These are phyloP conservation scores for Erodium moschatum DNA, from an alignment of 441 rosid genomes.

Conservation along the genomic window DNA sequence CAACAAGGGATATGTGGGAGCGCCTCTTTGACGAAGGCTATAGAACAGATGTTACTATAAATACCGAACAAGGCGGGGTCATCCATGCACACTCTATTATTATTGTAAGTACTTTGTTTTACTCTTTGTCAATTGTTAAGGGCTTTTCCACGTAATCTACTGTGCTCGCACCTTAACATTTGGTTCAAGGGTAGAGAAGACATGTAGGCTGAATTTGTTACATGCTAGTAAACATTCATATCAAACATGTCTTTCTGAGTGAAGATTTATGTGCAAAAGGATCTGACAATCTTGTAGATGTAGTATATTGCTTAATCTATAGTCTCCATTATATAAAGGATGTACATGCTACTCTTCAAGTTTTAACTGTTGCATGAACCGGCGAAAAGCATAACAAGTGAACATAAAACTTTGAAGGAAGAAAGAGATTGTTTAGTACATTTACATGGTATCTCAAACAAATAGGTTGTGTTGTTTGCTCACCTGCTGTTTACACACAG, in stretches of 20 bases:
- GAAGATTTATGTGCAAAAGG: background rate
- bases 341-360: background rate
- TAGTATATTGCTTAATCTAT: too few species aligned
- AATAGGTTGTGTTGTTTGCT: slow-evolving; percentile 5
- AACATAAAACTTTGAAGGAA: background rate
- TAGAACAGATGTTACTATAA: slow-evolving; percentile 54
- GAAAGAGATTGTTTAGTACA: background rate
- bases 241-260: background rate
- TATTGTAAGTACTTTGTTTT: slow-evolving; percentile 44
- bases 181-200: too few species aligned
- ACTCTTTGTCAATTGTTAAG: slow-evolving; percentile 1
- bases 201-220: too few species aligned
- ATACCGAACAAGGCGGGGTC: slow-evolving; percentile 40
- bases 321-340: background rate
- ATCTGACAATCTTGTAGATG: too few species aligned
- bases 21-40: slow-evolving; percentile 68
- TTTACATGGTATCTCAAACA: slow-evolving; percentile 11
- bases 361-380: too few species aligned
- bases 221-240: too few species aligned
- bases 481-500: slow-evolving; percentile 28
- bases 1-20: slow-evolving; percentile 57
- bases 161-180: too few species aligned
- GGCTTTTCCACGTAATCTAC: background rate
- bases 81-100: slow-evolving; percentile 62
- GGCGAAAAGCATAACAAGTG: background rate